Base-by-base conservation (phyloP, 2,329 filamentous ascomycete genomes). In the Aspergillus amoenus region DNA sequence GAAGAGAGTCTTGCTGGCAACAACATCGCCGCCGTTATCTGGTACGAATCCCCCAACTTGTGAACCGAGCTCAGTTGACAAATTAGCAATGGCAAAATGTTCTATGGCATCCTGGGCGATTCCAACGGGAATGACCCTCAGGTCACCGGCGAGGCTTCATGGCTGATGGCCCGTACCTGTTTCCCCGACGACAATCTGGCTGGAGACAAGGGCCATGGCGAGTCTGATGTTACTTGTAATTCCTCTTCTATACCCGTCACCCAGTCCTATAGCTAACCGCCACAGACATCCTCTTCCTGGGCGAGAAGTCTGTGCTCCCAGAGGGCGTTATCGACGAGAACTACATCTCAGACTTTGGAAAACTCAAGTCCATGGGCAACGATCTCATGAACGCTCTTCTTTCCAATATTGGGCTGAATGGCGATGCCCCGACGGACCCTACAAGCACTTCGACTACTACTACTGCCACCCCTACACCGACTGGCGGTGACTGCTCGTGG, bases 81-180 rank as follows among this genome's bases (percentile, higher is more conserved):
- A 22, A 6, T 8, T 30, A 72, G 70, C 37, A 53, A 68, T 15
- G 65, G 66, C 8, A 69, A 71, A 5, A 72, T 72, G 67, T 71
- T 68, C 55, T 72, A 71, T 42, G 70, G 69, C 1, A 70, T 72
- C 27, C 66, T 66, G n/a, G 70, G 69, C 3, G 70, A 72, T 45
- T 61, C 68, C 6, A 63, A 72, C 51, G 66, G 67, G 3, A 64
- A 71, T 42, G 41, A 30, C 5, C 70, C 70, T 5, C 45, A 71
- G 41, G 66, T 70, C 15, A 71, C 68, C 9, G 70, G 70, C 4
- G 70, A 72, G 46, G 70, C 68, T 7, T 72, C 70, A 2, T 72
- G 70, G 70, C 42, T 72, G n/a, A 68, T 72, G 67, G 69, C 70
- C 9, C 66, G 68, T 2, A 69, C 68, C 2, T 72, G 70, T 17